These are phyloP conservation scores for Globomyces pollinis-pini DNA, from an alignment of 192 early-diverging fungal genomes.

Conservation along the genomic window DNA sequence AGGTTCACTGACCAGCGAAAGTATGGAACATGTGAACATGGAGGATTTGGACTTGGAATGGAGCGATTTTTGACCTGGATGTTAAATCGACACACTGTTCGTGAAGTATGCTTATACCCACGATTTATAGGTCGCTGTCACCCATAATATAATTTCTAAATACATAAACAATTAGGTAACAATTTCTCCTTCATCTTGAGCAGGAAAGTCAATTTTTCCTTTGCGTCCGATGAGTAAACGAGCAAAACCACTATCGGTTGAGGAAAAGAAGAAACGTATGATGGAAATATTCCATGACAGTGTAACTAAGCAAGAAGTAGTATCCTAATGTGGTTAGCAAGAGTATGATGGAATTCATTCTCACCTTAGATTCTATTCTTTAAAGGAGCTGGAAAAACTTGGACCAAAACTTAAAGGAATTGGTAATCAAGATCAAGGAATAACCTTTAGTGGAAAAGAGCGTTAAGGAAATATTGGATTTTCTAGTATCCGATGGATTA, in stretches of 20 bases:
- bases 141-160: slow-evolving; percentile 36
- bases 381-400: background rate
- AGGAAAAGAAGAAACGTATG: background rate
- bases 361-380: background rate
- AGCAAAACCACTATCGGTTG: background rate
- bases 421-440: background rate
- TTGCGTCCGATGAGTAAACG: slow-evolving; percentile 48
- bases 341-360: too few species aligned
- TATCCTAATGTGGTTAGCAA: too few species aligned
- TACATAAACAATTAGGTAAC: too few species aligned
- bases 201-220: too few species aligned
- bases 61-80: slow-evolving; percentile 72
- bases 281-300: background rate
- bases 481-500: background rate
- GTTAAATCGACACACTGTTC: slow-evolving; percentile 70
- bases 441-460: background rate
- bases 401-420: background rate
- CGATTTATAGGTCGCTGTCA: slow-evolving; percentile 41
- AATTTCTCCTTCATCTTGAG: too few species aligned
- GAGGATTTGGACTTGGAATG: slow-evolving; percentile 87
- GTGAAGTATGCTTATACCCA: slow-evolving; percentile 60
- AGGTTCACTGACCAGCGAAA: slow-evolving; percentile 1
- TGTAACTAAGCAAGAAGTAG: too few species aligned
- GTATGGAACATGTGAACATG: slow-evolving; percentile 78
- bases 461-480: background rate